Conservation (phyloP, 768 basidiomycete genomes). For the Hysterangium stoloniferum region DNA sequence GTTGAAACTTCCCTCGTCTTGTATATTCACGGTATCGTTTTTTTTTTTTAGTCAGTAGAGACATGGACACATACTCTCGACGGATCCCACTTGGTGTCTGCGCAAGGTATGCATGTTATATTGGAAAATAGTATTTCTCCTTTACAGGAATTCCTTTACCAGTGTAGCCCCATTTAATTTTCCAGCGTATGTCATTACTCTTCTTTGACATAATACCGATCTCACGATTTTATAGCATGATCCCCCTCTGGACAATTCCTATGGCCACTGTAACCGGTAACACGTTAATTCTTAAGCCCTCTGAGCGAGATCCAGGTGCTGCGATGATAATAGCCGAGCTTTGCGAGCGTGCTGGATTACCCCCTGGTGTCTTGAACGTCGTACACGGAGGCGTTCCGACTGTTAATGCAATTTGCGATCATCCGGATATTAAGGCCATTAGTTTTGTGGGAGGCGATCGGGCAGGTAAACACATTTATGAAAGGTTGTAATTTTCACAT, state of each 20-base stretch:
- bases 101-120: conserved; percentile 23
- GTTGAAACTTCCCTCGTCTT: conserved; percentile 30
- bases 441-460: conserved; percentile 93
- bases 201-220: background rate
- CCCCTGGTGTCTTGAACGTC: conserved; percentile 84
- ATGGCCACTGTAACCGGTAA: conserved; percentile 89
- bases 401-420: conserved; percentile 91
- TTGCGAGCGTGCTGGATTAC: conserved; percentile 78
- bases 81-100: conserved; percentile 83
- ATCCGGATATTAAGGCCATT: conserved; percentile 86
- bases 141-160: background rate
- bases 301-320: conserved; percentile 94
- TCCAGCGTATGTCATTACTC: conserved; percentile 53
- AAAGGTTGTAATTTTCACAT: conserved; percentile 37
- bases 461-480: conserved; percentile 91
- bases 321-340: conserved; percentile 97
- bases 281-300: conserved; percentile 90
- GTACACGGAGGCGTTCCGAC: conserved; percentile 87
- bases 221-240: conserved; percentile 44
- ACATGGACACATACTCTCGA: conserved; percentile 92
- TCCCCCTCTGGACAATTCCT: conserved; percentile 88
- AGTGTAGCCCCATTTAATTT: conserved; percentile 76
- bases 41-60: conserved; percentile 56
- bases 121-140: too few relatives aligned
- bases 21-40: conserved; percentile 31